Evolutionary conservation across 1,139 yeast species (phyloP).

Genomic region (Candida gigantensis): DNA sequence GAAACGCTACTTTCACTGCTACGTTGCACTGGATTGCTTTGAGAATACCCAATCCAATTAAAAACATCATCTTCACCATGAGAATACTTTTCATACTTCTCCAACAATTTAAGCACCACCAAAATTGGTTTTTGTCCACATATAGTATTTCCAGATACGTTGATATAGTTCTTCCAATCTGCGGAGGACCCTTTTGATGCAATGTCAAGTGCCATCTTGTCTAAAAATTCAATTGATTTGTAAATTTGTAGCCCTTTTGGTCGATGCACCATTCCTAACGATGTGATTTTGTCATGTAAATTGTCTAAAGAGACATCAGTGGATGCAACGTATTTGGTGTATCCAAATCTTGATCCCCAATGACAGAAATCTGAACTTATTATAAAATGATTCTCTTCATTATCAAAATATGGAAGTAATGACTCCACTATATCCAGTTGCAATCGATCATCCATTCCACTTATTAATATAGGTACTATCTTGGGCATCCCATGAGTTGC

Average conservation of each 20-base stretch:
- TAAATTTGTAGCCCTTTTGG: slow-evolving; percentile 49
- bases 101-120: slow-evolving; percentile 57
- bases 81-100: slow-evolving; percentile 19
- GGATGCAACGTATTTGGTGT: slow-evolving; percentile 55
- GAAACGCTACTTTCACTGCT: slow-evolving; percentile 78
- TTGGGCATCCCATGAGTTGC: slow-evolving; percentile 45
- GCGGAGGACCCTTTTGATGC: slow-evolving; percentile 55
- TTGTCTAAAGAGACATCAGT: slow-evolving; percentile 16
- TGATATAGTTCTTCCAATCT: slow-evolving; percentile 69
- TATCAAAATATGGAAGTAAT: slow-evolving; percentile 55
- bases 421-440: slow-evolving; percentile 48
- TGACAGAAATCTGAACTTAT: slow-evolving; percentile 94
- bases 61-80: slow-evolving; percentile 26
- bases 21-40: slow-evolving; percentile 59
- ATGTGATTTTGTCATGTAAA: slow-evolving; percentile 18
- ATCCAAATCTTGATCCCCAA: slow-evolving; percentile 86
- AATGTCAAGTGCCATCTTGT: slow-evolving; percentile 66
- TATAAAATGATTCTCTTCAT: slow-evolving; percentile 66
- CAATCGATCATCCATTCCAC: slow-evolving; percentile 53
- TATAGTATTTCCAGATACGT: slow-evolving; percentile 77
- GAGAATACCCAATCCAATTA: slow-evolving; percentile 81
- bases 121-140: slow-evolving; percentile 90
- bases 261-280: slow-evolving; percentile 17
- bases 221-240: slow-evolving; percentile 72
- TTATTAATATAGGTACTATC: slow-evolving; percentile 80